Base-by-base conservation (phyloP, 345 rosid species). In the Turritis glabra region DNA sequence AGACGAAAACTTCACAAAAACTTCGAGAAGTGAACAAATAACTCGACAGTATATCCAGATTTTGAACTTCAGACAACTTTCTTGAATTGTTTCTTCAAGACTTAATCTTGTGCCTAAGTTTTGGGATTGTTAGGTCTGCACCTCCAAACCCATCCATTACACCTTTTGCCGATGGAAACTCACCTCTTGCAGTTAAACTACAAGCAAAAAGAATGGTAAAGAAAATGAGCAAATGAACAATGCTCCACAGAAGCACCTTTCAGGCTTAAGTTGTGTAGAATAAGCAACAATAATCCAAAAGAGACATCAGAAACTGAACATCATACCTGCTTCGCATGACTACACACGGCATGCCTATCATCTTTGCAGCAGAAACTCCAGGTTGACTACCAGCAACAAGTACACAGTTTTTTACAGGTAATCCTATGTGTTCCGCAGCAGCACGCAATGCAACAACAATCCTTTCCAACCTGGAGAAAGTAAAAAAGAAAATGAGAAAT, bases 131-230 rank as follows among this genome's bases (percentile, higher is more conserved):
- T 76, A 94, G 64, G 71, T 94, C 96, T 12, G 96, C 89, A 61
- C 89, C 97, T 79, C 98, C 95, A 72, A 94, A 91, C n/a, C 97
- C 97, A 64, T 94, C 97, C 97, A 89, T 50, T 58, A 84, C 69
- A 8, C 95, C 96, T 46, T 77, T 88, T n/a, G 91, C 96, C 7
- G 88, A 83, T 48, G 92, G 93, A 75, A 91, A 91, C 82, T 91
- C 90, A 0, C 91, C 92, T 82, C 98, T 84, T 8, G 96, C 80
- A 30, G 96, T 91, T 73, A 81, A 85, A 77, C 98, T 94, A 17
- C 35, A 47, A 29, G 7, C 15, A 55, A 48, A 56, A 48, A 6
- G 19, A 38, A 33, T 7, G 9, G 29, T 44, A 23, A 54, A 13
- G 19, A 33, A 25, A 30, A 13, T 51, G 13, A 60, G 57, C 63